Percentiles rank a stretch among this genome's conserved stretches.
Conservation (phyloP, 2,329 filamentous ascomycete genomes). For the Aspergillus fijiensis region DNA sequence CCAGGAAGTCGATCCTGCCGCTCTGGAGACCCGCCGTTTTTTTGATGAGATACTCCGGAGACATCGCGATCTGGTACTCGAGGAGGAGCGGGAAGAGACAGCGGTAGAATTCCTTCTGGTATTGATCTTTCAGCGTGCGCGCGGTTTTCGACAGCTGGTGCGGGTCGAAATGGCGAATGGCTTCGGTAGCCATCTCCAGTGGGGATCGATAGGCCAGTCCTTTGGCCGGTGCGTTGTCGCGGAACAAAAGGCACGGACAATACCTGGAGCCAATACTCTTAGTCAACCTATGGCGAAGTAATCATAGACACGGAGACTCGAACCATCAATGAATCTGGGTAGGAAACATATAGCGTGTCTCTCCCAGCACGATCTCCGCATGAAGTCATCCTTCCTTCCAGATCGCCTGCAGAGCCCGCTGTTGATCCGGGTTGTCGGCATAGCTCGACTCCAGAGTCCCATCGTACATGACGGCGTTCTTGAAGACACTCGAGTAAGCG, state of each 20-base stretch:
- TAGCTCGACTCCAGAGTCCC: no score
- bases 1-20: constrained; percentile 16
- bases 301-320: not conserved
- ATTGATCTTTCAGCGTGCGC: constrained; percentile 16
- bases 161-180: constrained; percentile 10
- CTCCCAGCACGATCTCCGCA: constrained; percentile 6
- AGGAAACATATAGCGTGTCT: constrained; percentile 11
- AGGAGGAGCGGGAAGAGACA: not conserved
- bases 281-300: no score
- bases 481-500: no score
- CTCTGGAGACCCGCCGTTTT: constrained; percentile 9
- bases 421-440: not conserved
- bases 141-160: constrained; percentile 12
- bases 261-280: no score
- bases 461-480: no score
- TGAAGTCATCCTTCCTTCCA: constrained; percentile 15
- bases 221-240: no score
- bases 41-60: constrained; percentile 15
- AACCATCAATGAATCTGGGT: constrained; percentile 14
- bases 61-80: constrained; percentile 1
- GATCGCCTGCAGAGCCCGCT: constrained; percentile 3
- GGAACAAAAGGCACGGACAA: no score
- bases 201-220: constrained; percentile 5
- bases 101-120: constrained; percentile 19
- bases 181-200: constrained; percentile 13